Evolutionary conservation across 768 basidiomycete genomes (phyloP).

Genomic region (Mycena galopus): DNA sequence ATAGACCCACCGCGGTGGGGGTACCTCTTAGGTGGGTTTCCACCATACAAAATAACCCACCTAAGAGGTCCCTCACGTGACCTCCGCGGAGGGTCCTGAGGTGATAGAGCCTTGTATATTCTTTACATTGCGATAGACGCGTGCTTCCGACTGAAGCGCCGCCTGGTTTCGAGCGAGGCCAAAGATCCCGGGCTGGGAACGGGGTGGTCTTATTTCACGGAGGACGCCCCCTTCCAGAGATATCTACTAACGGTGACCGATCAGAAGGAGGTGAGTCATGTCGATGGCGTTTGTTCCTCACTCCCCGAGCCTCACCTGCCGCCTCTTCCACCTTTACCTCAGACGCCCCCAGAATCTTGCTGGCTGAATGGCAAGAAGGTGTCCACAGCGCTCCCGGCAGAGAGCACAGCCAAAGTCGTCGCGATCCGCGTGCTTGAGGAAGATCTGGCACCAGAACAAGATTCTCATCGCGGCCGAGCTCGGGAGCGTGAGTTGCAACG

Average conservation of each 20-base stretch:
- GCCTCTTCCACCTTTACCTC: too few species aligned
- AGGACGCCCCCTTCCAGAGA: background rate
- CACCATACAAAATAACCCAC: too few species aligned
- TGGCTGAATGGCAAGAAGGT: too few species aligned
- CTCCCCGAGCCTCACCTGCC: too few species aligned
- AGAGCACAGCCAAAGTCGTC: too few species aligned
- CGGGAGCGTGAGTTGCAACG: background rate
- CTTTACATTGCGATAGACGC: background rate
- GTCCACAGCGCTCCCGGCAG: too few species aligned
- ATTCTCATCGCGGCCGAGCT: constrained; percentile 1
- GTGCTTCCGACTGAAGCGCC: background rate
- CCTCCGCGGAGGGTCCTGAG: too few species aligned
- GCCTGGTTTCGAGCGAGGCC: background rate
- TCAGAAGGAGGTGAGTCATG: background rate
- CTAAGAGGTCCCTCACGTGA: too few species aligned
- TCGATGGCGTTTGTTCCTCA: too few species aligned
- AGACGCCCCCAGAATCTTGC: too few species aligned
- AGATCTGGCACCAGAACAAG: background rate
- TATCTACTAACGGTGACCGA: background rate
- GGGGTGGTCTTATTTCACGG: constrained; percentile 6
- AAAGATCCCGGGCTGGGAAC: background rate
- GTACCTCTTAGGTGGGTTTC: too few species aligned
- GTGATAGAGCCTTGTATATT: constrained; percentile 1
- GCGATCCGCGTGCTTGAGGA: background rate
- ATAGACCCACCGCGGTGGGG: too few species aligned